Base-by-base conservation (phyloP, 305 asterid genomes). In the Withania somnifera region DNA sequence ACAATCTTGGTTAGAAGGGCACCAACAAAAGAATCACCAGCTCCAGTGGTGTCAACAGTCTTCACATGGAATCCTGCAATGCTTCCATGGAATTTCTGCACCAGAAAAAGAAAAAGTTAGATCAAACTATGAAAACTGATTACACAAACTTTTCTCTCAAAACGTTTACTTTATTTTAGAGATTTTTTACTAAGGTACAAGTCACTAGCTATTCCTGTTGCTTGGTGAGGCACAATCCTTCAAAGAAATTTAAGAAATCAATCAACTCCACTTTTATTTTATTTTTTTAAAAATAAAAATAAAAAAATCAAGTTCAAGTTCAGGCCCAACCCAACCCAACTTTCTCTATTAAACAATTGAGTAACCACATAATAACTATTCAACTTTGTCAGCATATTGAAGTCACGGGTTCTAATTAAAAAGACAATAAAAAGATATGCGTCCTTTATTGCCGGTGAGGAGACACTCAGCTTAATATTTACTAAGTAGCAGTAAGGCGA, bases 21-120 rank as follows among this genome's bases (percentile, higher is more conserved):
- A 40, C 98, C 98, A 11, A 94, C 97, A 42, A 95, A 95, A 26
- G 99, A 91, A 82, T 95, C 99, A 5, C 99, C 98, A 0, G 98
- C 99, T 73, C 99, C 98, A 28, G 99, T 95, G 56, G 99, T 94
- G 84, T 95, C 99, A 0, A 94, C 91, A 2, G 99, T 77, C 32
- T 95, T 88, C n/a, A 95, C 99, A 11, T 78, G 89, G 79, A 66
- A 94, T 6, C 82, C 97, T 11, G 82, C 91, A 30, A 95, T 87
- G 2, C 88, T 40, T 84, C 99, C 99, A 9, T 73, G 88, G 86
- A 95, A 94, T 57, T 54, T 87, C 92, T 91, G 76, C 53, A 7
- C 7, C 11, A 45, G 47, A 28, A 32, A 52, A 57, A 81, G 7
- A 80, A 54, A 6, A 57, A 22, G 28, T 26, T 11, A 78, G 6